phyloP scores from a whole-genome alignment of 345 rosid genomes.

The Gossypioides kirkii region DNA sequence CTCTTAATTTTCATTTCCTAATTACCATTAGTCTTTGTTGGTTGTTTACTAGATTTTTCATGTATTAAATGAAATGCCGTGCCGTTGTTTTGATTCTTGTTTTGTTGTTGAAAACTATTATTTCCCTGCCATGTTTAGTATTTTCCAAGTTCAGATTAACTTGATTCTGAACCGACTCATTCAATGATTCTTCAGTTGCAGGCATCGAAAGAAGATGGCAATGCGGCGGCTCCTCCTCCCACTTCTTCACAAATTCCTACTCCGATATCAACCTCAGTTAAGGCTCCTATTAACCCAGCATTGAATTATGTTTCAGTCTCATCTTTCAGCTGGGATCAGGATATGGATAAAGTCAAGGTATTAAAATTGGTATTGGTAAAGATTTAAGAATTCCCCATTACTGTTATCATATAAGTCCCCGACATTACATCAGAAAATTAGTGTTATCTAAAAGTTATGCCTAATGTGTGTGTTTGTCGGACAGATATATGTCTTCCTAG shows the following conservation, averaged over 20 bases:
- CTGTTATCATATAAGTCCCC: too few species aligned
- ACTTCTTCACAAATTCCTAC: constrained; percentile 30
- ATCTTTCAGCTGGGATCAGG: constrained; percentile 97
- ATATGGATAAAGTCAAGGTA: constrained; percentile 88
- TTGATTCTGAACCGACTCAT: neutral
- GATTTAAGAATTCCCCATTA: too few species aligned
- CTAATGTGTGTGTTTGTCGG: neutral
- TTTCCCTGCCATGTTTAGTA: neutral
- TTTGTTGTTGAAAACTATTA: neutral
- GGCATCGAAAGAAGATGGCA: constrained; percentile 28
- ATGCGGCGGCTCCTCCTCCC: constrained; percentile 16
- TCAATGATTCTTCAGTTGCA: constrained; percentile 13
- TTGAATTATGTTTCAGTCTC: constrained; percentile 46
- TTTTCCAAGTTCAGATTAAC: neutral
- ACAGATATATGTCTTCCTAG: constrained; percentile 74
- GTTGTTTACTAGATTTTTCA: neutral
- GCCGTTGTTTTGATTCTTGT: neutral
- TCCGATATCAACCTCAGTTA: constrained; percentile 38
- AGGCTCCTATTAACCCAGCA: constrained; percentile 30
- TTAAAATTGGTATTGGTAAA: neutral
- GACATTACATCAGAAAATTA: neutral
- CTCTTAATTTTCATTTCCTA: neutral
- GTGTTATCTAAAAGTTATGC: neutral
- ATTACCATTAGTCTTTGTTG: neutral
- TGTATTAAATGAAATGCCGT: neutral